phyloP scores from a whole-genome alignment of 371 early-diverging fungal species.

The Syncephalis plumigaleata region DNA sequence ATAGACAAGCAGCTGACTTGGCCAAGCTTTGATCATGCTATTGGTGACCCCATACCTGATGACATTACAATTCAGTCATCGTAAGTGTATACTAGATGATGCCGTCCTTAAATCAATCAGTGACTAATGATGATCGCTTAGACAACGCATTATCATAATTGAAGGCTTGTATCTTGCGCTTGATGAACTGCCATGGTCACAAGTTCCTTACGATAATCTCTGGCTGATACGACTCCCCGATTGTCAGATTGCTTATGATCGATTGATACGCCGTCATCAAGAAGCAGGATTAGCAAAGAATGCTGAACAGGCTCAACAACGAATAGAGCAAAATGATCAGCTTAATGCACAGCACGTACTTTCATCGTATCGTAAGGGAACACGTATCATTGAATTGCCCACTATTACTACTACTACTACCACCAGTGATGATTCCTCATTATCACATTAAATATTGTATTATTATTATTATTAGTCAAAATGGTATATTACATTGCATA shows the following conservation, averaged over 20 bases:
- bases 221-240: background rate
- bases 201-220: background rate
- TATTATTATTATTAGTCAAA: too few species aligned
- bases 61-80: background rate
- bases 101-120: background rate
- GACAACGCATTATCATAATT: background rate
- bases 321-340: background rate
- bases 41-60: background rate
- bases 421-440: too few species aligned
- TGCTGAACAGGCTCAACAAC: background rate
- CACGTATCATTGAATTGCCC: too few species aligned
- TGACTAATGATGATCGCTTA: background rate
- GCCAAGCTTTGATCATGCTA: background rate
- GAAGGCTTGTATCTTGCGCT: background rate
- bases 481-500: too few species aligned
- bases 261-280: background rate
- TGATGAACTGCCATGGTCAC: background rate
- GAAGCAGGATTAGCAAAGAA: background rate
- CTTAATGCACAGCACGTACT: background rate
- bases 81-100: background rate
- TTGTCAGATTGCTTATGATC: background rate
- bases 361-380: too few species aligned
- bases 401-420: too few species aligned
- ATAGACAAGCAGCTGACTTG: background rate
- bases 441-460: too few species aligned